Evolutionary conservation across 2,329 filamentous ascomycete species (phyloP).

Genomic region (Setomelanomma holmii): DNA sequence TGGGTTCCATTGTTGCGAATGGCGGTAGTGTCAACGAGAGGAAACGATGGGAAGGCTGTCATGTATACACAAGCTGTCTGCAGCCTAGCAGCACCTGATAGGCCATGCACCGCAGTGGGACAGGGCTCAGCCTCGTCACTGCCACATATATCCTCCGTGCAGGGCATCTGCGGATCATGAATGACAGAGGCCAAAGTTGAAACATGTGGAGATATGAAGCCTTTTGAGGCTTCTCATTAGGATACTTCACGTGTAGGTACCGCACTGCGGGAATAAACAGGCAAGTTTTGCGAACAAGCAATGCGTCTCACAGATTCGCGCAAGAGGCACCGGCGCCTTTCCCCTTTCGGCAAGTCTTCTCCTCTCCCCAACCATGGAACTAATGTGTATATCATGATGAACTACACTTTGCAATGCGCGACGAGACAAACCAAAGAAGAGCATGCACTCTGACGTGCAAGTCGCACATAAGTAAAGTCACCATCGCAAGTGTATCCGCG

Average conservation of each 20-base stretch:
- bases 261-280: too few species aligned
- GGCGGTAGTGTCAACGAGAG: neutral
- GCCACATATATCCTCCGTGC: too few species aligned
- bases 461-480: neutral
- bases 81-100: too few species aligned
- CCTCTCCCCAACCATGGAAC: constrained; percentile 13
- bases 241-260: too few species aligned
- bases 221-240: too few species aligned
- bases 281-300: too few species aligned
- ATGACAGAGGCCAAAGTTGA: too few species aligned
- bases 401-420: neutral
- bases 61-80: neutral
- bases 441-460: constrained; percentile 5
- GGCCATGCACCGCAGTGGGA: too few species aligned
- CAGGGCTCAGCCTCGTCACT: too few species aligned
- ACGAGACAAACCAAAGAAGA: neutral
- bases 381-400: neutral
- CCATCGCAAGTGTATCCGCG: neutral
- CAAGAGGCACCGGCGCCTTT: constrained; percentile 9
- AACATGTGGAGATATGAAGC: too few species aligned
- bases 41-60: neutral
- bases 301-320: too few species aligned
- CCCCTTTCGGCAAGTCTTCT: constrained; percentile 4
- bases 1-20: neutral
- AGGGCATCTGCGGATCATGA: too few species aligned